phyloP scores from a whole-genome alignment of 768 basidiomycete genomes.

The Austroboletus eburneus region DNA sequence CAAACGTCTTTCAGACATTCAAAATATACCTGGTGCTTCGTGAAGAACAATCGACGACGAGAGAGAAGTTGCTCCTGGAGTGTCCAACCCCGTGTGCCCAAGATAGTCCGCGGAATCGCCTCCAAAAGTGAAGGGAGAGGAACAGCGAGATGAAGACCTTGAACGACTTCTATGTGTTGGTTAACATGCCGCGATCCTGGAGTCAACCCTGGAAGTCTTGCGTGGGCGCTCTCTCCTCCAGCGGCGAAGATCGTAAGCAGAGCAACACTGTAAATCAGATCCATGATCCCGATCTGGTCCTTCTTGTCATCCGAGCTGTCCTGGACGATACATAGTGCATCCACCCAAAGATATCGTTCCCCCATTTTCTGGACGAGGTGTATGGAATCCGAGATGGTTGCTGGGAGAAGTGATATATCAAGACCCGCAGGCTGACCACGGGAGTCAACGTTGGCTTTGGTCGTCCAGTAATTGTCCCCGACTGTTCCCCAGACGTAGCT shows the following conservation, averaged over 20 bases:
- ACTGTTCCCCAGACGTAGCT: conserved; percentile 18
- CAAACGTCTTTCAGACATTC: conserved; percentile 18
- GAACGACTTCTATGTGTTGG: conserved; percentile 17
- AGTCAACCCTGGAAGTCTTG: conserved; percentile 11
- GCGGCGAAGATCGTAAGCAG: conserved; percentile 20
- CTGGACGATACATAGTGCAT: conserved; percentile 23
- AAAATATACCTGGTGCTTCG: conserved; percentile 20
- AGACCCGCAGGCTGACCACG: conserved; percentile 1
- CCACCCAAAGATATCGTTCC: conserved; percentile 24
- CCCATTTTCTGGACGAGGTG: conserved; percentile 12
- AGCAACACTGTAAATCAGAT: conserved; percentile 15
- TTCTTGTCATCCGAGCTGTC: conserved; percentile 18
- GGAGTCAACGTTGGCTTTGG: neutral
- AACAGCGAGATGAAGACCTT: conserved; percentile 20
- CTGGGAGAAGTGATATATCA: conserved; percentile 4
- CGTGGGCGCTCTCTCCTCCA: conserved; percentile 7
- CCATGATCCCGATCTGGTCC: conserved; percentile 17
- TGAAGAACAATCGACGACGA: conserved; percentile 19
- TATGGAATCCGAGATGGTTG: conserved; percentile 21
- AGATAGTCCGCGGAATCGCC: conserved; percentile 4
- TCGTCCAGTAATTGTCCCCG: conserved; percentile 7
- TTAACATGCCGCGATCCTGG: conserved; percentile 7
- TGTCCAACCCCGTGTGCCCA: conserved; percentile 23
- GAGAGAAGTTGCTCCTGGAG: conserved; percentile 21
- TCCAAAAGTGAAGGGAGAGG: conserved; percentile 14